Evolutionary conservation across 768 basidiomycete species (phyloP).

Genomic region (Scleroderma citrinum): DNA sequence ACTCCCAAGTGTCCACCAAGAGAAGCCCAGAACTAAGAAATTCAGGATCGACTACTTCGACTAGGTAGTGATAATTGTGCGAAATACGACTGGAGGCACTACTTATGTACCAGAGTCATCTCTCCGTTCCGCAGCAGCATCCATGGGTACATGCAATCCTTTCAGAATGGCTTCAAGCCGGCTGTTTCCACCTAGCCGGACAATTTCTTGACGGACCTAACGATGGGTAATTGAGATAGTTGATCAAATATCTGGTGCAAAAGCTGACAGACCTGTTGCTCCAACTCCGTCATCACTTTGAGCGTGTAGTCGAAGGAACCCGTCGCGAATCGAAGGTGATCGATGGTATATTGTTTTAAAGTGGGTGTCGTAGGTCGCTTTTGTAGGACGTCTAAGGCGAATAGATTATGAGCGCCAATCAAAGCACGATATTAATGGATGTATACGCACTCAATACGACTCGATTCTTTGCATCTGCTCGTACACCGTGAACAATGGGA

Average conservation of each 20-base stretch:
- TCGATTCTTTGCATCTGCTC: constrained; percentile 69
- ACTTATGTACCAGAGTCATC: too few relatives aligned
- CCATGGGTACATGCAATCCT: constrained; percentile 38
- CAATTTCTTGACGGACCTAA: constrained; percentile 57
- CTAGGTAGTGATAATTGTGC: too few relatives aligned
- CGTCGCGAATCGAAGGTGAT: constrained; percentile 69
- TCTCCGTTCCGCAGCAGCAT: too few relatives aligned
- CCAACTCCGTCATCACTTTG: constrained; percentile 58
- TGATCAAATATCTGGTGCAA: neutral
- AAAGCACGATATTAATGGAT: neutral
- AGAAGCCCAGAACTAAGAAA: too few relatives aligned
- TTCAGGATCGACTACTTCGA: too few relatives aligned
- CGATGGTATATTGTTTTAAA: constrained; percentile 74
- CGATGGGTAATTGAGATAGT: neutral
- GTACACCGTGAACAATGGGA: constrained; percentile 72
- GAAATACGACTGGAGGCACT: too few relatives aligned
- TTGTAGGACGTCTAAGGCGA: constrained; percentile 72
- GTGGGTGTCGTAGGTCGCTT: constrained; percentile 85
- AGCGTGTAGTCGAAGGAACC: constrained; percentile 85
- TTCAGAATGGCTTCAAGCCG: constrained; percentile 55
- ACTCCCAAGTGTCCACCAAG: too few relatives aligned
- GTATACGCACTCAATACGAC: constrained; percentile 71
- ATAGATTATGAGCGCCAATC: neutral
- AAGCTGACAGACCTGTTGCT: constrained; percentile 40
- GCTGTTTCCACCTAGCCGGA: constrained; percentile 69